Evolutionary conservation across 2,329 filamentous ascomycete species (phyloP), one percentile per base, ranked within the genome.

Genomic region (Phoma herbarum): DNA sequence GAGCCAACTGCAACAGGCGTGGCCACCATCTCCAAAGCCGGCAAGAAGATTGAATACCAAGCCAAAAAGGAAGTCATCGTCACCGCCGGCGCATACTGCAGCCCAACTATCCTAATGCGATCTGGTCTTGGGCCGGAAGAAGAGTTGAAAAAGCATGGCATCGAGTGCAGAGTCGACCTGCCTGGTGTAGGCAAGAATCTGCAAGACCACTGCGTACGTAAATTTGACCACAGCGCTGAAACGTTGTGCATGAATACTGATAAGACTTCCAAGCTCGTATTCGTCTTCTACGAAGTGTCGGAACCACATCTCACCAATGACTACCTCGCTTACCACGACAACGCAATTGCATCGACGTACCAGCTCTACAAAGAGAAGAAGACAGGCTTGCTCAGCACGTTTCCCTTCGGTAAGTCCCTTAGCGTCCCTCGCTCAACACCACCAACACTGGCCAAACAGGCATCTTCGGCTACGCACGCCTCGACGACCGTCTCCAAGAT

Each of bases 101-200:
- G 66, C 48, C 74, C 75, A 10, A 46, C 70, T 3, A 78, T 83
- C 42, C 64, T 83, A 3, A 76, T 83, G 75, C 79, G 81, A 29
- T 83, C 82, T 0, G 88, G 88, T 4, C 82, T 90, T 23, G 87
- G 88, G 0, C 85, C 86, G 0, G 71, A 75, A 16, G 66, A 76
- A 0, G 81, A 87, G 57, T 81, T 90, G 1, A 57, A 79, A 12
- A 78, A 80, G 41, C 81, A 84, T 64, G 76, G 78, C 2, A 88
- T 90, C 63, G 68, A 80, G 3, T 76, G 83, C 1, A 60, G 85
- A 11, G 78, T 83, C 7, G 80, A 89, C 60, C 83, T 86, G 0
- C 83, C 84, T 0, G 85, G 88, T 25, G 86, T 90, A 0, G 88
- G 88, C 1, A 82, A 82, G 58, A 88, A 90, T 71, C 79, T 90